A percentile compares a stretch with the other conserved stretches of the same genome.
Evolutionary conservation across 352 stramenopile species (phyloP).

Genomic region (Phytopythium cucurbitacearum): DNA sequence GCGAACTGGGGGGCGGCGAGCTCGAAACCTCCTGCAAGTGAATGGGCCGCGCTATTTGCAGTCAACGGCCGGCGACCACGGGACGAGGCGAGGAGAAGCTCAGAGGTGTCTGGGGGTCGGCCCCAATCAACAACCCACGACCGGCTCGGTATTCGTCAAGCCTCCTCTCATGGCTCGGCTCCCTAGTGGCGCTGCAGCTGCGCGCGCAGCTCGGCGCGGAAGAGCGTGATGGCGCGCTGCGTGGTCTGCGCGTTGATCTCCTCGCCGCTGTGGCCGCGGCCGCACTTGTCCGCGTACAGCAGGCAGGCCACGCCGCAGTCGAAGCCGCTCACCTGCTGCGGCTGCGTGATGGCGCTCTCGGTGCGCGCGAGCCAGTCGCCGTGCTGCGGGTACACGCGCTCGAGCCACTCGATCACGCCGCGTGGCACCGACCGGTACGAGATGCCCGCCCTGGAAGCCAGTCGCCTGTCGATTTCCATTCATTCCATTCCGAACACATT

Average conservation of each 20-base stretch:
- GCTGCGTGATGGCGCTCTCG: conserved; percentile 74
- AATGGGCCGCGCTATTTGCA: no score
- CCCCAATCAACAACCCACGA: no score
- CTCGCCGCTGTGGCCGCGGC: conserved; percentile 45
- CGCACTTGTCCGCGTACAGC: conserved; percentile 86
- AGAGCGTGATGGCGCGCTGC: conserved; percentile 69
- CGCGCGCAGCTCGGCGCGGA: conserved; percentile 46
- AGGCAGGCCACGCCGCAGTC: conserved; percentile 87
- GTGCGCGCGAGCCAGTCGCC: conserved; percentile 48
- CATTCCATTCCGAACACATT: not conserved
- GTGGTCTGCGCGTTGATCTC: conserved; percentile 61
- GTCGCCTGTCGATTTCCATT: conserved; percentile 17
- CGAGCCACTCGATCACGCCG: conserved; percentile 80
- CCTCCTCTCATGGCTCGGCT: not conserved
- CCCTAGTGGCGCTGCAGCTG: conserved; percentile 13
- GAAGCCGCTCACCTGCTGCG: conserved; percentile 86
- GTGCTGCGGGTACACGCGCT: conserved; percentile 66
- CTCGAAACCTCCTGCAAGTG: no score
- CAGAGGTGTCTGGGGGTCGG: no score
- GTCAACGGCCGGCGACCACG: no score
- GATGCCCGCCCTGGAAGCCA: conserved; percentile 51
- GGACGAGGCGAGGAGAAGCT: no score
- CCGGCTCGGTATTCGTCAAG: no score
- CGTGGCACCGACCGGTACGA: conserved; percentile 76
- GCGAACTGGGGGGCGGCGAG: no score